Base-by-base conservation (phyloP, 139 green algal species). In the Chlamydomonas schloesseri region DNA sequence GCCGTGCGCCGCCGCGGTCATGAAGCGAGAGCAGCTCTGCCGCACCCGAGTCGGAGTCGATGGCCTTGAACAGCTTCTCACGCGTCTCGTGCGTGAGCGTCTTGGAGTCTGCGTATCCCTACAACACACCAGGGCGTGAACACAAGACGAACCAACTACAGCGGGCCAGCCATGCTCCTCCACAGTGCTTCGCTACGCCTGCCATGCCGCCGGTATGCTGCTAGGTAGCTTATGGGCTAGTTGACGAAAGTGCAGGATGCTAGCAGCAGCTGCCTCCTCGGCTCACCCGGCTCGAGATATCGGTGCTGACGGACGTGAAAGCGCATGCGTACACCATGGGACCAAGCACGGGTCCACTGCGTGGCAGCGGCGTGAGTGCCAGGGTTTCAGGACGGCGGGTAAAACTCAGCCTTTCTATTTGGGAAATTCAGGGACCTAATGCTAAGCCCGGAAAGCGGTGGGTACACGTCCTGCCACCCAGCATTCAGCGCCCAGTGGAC, bases 281-380 rank as follows among this genome's bases (percentile, higher is more conserved):
- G 34, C 14, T 78, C 0, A 46, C 88, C 87, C 81, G 65, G 11
- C 13, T 64, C 14, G 64, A 47, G 6, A 92, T 78, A 77, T 92
- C 62, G 0, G 78, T 31, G 28, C 28, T 71, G 0, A 29, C 9
- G 0, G 85, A 65, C 0, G 76, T 73, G 24, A 88, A 90, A 2
- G 78, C 82, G 24, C 55, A 69, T 20, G 90, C 92, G 86, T 98
- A 98, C 23, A 98, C 95, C 97, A 99, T 99, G 31, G 95, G 88
- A 0, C 96, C 97, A 13, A 99, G 65, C 31, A 91, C 87, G 14
- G 87, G 87, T 18, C 87, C 87, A 3, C 87, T 47, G 3, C 87
- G 83, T 73, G 28, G 28, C 37, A 34, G 37, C 4, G 26, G 18
- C 3, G 8, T 15, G 11, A 23, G 8, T 60, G 11, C 24, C 65